phyloP scores from a whole-genome alignment of 73 alveolate genomes.

The Paramecium sonneborni region DNA sequence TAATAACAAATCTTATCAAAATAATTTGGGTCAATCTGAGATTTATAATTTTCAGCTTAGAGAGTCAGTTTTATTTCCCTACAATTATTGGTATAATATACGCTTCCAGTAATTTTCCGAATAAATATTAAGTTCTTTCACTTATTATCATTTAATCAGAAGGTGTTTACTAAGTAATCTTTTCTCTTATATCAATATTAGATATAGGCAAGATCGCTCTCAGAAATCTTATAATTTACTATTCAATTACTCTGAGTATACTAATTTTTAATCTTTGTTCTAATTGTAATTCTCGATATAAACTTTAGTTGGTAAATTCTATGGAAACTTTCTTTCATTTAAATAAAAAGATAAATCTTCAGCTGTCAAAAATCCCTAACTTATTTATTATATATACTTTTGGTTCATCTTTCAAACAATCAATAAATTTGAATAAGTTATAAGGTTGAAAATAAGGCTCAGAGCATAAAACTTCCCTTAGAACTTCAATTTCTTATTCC shows the following conservation, averaged over 20 bases:
- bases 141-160: background rate
- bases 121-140: background rate
- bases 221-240: background rate
- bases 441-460: constrained; percentile 27
- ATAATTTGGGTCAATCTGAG: background rate
- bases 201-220: background rate
- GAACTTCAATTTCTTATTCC: background rate
- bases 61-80: background rate
- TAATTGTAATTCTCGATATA: background rate
- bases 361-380: background rate
- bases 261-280: background rate
- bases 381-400: background rate
- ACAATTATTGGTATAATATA: background rate
- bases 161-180: background rate
- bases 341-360: background rate
- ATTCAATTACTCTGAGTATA: background rate
- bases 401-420: background rate
- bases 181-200: background rate
- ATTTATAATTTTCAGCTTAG: background rate
- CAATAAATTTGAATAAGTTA: constrained; percentile 2
- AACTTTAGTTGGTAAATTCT: background rate
- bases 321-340: background rate
- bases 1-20: background rate
- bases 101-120: constrained; percentile 23
- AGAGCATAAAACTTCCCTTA: constrained; percentile 5